phyloP scores from a whole-genome alignment of 176 grass and related monocot genomes.

The Zoysia pacifica region DNA sequence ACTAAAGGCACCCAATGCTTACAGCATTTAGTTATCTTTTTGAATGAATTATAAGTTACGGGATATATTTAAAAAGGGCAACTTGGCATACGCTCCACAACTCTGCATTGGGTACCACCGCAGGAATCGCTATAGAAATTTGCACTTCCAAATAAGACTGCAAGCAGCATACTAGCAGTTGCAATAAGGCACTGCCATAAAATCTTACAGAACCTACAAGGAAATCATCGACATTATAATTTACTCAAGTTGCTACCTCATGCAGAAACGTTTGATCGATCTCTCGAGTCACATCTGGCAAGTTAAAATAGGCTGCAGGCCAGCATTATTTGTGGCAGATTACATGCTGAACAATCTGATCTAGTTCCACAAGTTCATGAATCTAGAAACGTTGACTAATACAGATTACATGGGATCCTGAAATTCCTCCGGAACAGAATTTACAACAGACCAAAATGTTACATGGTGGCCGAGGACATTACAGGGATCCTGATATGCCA shows the following conservation, averaged over 20 bases:
- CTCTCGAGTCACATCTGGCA: background rate
- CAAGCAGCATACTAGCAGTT: too few relatives aligned
- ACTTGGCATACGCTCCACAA: too few relatives aligned
- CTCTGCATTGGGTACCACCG: too few relatives aligned
- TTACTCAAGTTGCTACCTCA: background rate
- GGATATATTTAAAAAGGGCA: too few relatives aligned
- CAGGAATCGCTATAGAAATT: too few relatives aligned
- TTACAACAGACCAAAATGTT: constrained; percentile 24
- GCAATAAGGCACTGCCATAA: too few relatives aligned
- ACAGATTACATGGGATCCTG: background rate
- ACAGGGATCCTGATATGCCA: constrained; percentile 4
- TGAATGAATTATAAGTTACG: too few relatives aligned
- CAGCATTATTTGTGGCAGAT: background rate
- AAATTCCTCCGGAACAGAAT: background rate
- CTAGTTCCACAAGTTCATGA: background rate
- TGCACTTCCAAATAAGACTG: too few relatives aligned
- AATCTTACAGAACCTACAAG: too few relatives aligned
- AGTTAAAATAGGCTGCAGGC: background rate
- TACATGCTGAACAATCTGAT: background rate
- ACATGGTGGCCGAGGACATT: background rate
- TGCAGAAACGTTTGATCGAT: background rate
- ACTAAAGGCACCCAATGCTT: too few relatives aligned
- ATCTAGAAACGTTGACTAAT: background rate
- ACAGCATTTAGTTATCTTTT: too few relatives aligned
- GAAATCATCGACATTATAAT: background rate